Percentiles rank a stretch among this genome's conserved stretches.
Conservation (phyloP, 305 asterid species). For the Fraxinus xanthoxyloides region DNA sequence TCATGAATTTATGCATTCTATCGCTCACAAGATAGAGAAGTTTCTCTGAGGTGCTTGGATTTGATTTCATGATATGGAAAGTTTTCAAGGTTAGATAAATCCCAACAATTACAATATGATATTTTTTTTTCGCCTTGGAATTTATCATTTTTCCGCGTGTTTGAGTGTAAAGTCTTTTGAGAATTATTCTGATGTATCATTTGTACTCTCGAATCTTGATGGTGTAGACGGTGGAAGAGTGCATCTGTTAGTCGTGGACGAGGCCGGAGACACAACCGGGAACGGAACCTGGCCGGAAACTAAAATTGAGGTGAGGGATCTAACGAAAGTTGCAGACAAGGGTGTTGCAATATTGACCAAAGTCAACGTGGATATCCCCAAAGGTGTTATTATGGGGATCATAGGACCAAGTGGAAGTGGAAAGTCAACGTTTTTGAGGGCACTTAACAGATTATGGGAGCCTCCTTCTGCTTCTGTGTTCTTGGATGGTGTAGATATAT, state of each 20-base stretch:
- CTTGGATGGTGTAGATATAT: slow-evolving; percentile 58
- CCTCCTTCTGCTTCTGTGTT: slow-evolving; percentile 55
- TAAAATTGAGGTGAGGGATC: slow-evolving; percentile 52
- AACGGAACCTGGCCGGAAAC: slow-evolving; percentile 10
- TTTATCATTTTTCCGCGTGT: background rate
- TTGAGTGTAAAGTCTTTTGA: no score
- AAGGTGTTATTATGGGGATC: slow-evolving; percentile 57
- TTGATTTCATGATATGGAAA: slow-evolving; percentile 28
- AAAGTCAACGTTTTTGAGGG: slow-evolving; percentile 66
- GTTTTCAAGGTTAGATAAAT: slow-evolving; percentile 28
- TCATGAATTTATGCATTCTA: background rate
- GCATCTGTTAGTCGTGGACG: slow-evolving; percentile 31
- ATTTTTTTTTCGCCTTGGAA: background rate
- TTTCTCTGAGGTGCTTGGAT: background rate
- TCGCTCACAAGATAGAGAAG: background rate
- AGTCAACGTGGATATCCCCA: slow-evolving; percentile 52
- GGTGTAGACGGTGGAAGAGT: slow-evolving; percentile 30
- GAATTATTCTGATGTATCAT: background rate
- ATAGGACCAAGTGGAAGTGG: slow-evolving; percentile 84
- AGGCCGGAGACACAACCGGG: slow-evolving; percentile 8
- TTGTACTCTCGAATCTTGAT: background rate
- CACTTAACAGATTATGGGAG: slow-evolving; percentile 68
- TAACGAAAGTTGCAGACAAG: slow-evolving; percentile 41
- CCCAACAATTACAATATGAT: background rate
- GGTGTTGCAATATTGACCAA: slow-evolving; percentile 42